Evolutionary conservation across 164 flowering plant genomes (phyloP).

Genomic region (Warburgia ugandensis): DNA sequence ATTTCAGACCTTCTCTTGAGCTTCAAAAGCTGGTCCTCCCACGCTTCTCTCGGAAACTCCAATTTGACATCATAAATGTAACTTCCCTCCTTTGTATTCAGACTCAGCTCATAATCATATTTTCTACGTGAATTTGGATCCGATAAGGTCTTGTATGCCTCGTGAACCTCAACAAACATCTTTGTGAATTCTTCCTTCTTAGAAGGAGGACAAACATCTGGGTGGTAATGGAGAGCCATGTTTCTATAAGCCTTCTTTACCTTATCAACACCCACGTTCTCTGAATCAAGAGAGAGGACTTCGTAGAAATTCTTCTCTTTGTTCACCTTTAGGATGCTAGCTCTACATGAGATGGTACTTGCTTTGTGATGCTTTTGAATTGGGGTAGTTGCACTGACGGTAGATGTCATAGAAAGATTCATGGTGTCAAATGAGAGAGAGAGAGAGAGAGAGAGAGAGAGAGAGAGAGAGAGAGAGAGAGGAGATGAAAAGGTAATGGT

Average conservation of each 20-base stretch:
- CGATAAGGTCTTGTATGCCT: no score
- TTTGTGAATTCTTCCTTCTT: constrained; percentile 27
- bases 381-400: no score
- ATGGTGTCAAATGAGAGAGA: no score
- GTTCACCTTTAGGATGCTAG: background rate
- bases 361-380: no score
- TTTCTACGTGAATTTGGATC: no score
- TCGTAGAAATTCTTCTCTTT: constrained; percentile 2
- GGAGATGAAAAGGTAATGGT: background rate
- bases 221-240: constrained; percentile 30
- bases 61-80: no score
- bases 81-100: no score
- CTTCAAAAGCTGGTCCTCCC: no score
- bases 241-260: constrained; percentile 28
- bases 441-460: background rate
- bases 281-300: constrained; percentile 17
- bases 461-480: background rate
- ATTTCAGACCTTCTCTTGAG: no score
- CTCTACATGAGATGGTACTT: constrained; percentile 3
- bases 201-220: constrained; percentile 30
- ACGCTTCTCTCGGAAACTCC: no score
- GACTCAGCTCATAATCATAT: no score
- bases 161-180: constrained; percentile 18
- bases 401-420: no score
- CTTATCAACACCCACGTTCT: constrained; percentile 18